Percentiles rank a stretch among this genome's conserved stretches.
These are phyloP conservation scores for Globisporangium megalacanthum DNA, from an alignment of 352 stramenopile genomes.

Conservation along the genomic window DNA sequence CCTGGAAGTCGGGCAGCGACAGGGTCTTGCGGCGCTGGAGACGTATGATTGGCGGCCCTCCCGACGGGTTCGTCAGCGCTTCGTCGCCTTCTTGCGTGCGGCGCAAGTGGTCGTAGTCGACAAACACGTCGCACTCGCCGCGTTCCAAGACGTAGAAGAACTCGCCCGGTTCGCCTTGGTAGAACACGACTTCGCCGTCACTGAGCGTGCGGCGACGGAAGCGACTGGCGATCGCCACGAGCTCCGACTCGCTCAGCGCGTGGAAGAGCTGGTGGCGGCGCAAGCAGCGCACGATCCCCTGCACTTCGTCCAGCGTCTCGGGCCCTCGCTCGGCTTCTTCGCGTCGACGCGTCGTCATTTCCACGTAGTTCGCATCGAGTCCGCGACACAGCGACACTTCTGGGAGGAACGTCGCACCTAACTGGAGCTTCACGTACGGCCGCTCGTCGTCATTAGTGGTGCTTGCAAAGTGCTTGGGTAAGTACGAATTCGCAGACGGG, in stretches of 20 bases:
- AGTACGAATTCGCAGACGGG: slow-evolving; percentile 78
- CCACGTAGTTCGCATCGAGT: slow-evolving; percentile 27
- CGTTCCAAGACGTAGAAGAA: slow-evolving; percentile 81
- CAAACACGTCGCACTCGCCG: slow-evolving; percentile 78
- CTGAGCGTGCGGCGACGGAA: slow-evolving; percentile 54
- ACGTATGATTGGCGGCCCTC: slow-evolving; percentile 13
- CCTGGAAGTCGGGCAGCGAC: slow-evolving; percentile 61
- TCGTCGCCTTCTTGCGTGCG: slow-evolving; percentile 30
- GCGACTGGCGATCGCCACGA: slow-evolving; percentile 41
- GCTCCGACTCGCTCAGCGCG: slow-evolving; percentile 60
- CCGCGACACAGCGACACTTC: slow-evolving; percentile 58
- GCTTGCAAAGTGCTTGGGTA: slow-evolving; percentile 82
- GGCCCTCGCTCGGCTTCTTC: slow-evolving; percentile 29
- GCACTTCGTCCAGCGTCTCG: slow-evolving; percentile 24
- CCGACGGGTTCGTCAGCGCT: slow-evolving; percentile 11
- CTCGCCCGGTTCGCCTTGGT: slow-evolving; percentile 67
- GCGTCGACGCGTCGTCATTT: slow-evolving; percentile 21
- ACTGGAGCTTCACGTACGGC: slow-evolving; percentile 74
- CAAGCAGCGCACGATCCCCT: slow-evolving; percentile 60
- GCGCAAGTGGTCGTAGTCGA: slow-evolving; percentile 72
- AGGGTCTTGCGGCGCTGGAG: slow-evolving; percentile 66
- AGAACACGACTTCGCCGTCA: slow-evolving; percentile 78
- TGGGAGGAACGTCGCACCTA: slow-evolving; percentile 59
- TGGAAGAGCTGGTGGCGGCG: slow-evolving; percentile 80
- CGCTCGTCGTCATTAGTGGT: slow-evolving; percentile 21